Conservation (phyloP, 106 monocot genomes). For the Dendrobium chrysotoxum region DNA sequence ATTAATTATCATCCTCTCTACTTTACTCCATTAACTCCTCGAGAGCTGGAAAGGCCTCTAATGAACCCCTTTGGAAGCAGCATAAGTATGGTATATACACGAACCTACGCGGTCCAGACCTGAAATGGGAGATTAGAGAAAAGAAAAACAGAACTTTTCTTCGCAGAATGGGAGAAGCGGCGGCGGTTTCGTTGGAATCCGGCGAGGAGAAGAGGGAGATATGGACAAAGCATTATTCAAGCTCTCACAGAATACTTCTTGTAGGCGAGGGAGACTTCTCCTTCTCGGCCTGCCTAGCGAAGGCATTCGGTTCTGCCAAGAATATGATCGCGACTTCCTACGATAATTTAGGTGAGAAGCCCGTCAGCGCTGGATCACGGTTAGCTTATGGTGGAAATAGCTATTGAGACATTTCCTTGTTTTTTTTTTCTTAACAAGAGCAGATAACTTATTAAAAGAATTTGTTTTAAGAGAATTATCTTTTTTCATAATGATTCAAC, state of each 20-base stretch:
- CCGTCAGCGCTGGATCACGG: too few species aligned
- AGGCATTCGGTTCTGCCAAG: constrained; percentile 1
- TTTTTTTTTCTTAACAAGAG: too few species aligned
- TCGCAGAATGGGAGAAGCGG: not conserved
- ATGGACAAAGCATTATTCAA: constrained; percentile 18
- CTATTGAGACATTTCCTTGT: too few species aligned
- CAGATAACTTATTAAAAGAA: too few species aligned
- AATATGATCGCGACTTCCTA: not conserved
- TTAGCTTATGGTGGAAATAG: too few species aligned
- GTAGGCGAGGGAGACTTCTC: constrained; percentile 24
- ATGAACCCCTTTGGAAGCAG: not conserved
- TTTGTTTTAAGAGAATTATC: too few species aligned
- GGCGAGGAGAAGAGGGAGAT: not conserved
- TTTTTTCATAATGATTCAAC: too few species aligned
- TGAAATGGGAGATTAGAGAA: not conserved
- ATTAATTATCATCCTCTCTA: too few species aligned
- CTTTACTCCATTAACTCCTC: not conserved
- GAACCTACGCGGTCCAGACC: not conserved
- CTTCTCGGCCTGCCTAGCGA: constrained; percentile 17
- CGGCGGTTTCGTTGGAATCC: too few species aligned
- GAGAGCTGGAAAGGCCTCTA: not conserved
- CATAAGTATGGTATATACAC: not conserved
- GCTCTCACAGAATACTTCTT: constrained; percentile 16
- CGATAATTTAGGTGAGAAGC: too few species aligned
- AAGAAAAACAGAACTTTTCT: not conserved